Percentiles rank a stretch among this genome's conserved stretches.
Conservation (phyloP, 2,329 filamentous ascomycete genomes). For the Phaeosphaeria sp. region DNA sequence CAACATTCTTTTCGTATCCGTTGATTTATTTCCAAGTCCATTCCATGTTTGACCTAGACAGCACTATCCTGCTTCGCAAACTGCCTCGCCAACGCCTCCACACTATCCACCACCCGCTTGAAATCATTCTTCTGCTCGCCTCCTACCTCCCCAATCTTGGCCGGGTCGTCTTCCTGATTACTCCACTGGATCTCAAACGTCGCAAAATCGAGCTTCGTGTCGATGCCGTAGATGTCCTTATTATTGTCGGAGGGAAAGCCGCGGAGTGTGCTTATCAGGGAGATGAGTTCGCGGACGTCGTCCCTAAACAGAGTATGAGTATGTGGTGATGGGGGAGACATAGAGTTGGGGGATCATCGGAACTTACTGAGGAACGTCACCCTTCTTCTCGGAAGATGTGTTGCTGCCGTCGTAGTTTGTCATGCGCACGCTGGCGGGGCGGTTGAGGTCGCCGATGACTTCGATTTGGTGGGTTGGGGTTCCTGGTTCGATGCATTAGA, state of each 20-base stretch:
- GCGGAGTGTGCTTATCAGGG: constrained; percentile 46
- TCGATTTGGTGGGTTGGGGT: constrained; percentile 42
- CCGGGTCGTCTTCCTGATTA: constrained; percentile 49
- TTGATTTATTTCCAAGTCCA: too few relatives aligned
- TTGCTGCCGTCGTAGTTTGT: constrained; percentile 39
- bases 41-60: too few relatives aligned
- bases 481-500: constrained; percentile 14
- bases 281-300: constrained; percentile 51
- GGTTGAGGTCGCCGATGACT: constrained; percentile 52
- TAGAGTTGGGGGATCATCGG: background rate
- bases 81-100: constrained; percentile 49
- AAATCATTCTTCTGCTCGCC: constrained; percentile 53
- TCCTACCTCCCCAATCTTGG: constrained; percentile 41
- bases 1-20: too few relatives aligned
- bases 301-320: constrained; percentile 32
- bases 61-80: constrained; percentile 52
- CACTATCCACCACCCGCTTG: constrained; percentile 51
- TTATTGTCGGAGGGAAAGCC: constrained; percentile 49
- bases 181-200: constrained; percentile 54
- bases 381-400: constrained; percentile 47
- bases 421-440: constrained; percentile 44
- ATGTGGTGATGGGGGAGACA: background rate
- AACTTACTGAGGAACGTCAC: constrained; percentile 42
- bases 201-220: constrained; percentile 50
- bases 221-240: constrained; percentile 50